Evolutionary conservation across 805 yeast species (phyloP), one percentile per base, ranked within the genome.

Genomic region (Sugiyamaella mastotermitis): DNA sequence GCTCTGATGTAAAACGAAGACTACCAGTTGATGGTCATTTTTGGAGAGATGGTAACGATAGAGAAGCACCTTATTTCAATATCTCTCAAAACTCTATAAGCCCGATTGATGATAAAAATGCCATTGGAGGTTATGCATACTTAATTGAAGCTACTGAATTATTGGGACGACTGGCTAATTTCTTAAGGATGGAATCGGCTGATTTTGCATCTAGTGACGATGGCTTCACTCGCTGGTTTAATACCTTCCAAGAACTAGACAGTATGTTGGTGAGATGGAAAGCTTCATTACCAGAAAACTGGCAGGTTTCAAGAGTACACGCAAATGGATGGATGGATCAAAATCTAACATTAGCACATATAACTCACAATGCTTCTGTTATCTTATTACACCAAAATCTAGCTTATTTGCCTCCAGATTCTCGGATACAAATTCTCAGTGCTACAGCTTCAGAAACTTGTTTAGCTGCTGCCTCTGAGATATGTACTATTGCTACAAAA

Each of bases 331-430:
- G 32, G 45, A 31, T 43, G 39, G 47, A 43, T 27, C 42, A 43
- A 16, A 43, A 43, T 33, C 26, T 43, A 37, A 37, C 47, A 3
- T 37, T 43, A 7, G 47, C 47, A 9, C 47, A 43, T 30, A 36
- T 43, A 20, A 43, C 45, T 3, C 37, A 43, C 19, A 37, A 43
- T 18, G 33, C 47, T n/a, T 40, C 38, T 33, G 47, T 43, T 19
- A 33, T 40, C 9, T 24, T 43, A 10, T 34, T 43, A 11, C 47
- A 43, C 19, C 47, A 43, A 11, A 33, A 43, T 23, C 17, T 43
- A n/a, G 47, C 47, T 10, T 43, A 40, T 24, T 42, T 42, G 14
- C 40, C 44, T 8, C 37, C 36, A 17, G 40, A 33, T 23, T 27
- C 35, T 4, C 20, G 36, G 11, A 29, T 39, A 3, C 19, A 26